Evolutionary conservation across 768 basidiomycete genomes (phyloP), one percentile per base, ranked within the genome.

Genomic region (Coprinopsis strossmayeri): DNA sequence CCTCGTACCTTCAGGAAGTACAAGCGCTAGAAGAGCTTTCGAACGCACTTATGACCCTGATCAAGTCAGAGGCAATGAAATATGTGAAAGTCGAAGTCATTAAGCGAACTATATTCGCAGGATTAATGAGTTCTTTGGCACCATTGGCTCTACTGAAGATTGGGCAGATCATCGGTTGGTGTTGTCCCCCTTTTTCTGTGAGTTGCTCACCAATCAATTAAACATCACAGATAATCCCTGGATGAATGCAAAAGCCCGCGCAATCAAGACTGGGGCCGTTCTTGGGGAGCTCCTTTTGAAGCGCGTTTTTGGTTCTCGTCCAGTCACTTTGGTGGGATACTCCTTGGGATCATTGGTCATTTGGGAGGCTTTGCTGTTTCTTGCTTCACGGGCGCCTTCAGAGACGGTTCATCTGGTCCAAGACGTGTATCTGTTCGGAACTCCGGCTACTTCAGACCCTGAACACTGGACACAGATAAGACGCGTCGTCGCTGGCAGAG

Each of bases 301-400:
- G 45, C 70, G 72, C 30, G 73, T 72, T 10, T 74, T 81, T 49
- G 79, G 78, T 23, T 73, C 66, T 50, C 70, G 79, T 10, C 79
- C 79, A 11, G 63, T 79, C 44, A 76, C 74, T 1, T 64, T 82
- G 41, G 67, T 68, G n/a, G 79, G 79, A 7, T 80, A 78, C 56
- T 80, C 77, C 10, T 65, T 81, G 28, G 78, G 79, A 9, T 69
- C 75, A 7, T 62, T 78, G 35, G 78, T 80, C 25, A 77, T 81
- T 46, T 76, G 76, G 55, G 76, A 79, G 55, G 78, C 78, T 3
- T 66, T 81, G 17, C 70, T 68, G 48, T 57, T 72, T 54, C 70
- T 82, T 26, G 68, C 74, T 4, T 57, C 65, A 12, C 66, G 74
- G 10, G 68, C 69, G 1, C 70, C 74, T 2, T 58, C 64, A 4